Evolutionary conservation across 371 early-diverging fungal genomes (phyloP), one percentile per base, ranked within the genome.

Genomic region (Mortierella sp.): DNA sequence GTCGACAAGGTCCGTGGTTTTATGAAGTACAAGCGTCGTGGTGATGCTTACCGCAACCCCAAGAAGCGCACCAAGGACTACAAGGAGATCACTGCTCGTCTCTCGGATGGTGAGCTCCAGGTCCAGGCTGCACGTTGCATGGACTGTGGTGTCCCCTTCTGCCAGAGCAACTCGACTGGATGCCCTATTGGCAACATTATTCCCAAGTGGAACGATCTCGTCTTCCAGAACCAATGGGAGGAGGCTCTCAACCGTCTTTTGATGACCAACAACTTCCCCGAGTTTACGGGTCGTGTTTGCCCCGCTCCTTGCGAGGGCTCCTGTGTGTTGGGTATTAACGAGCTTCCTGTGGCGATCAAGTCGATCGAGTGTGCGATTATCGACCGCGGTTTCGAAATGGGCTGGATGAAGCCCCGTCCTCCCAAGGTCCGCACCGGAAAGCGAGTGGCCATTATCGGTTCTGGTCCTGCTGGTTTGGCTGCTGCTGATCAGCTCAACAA

Each of bases 181-280:
- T 98, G 98, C 81, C 98, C 98, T 23, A 96, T 98, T 57, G 94
- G 95, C 63, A 98, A 98, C 86, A 92, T 97, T 66, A 98, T 98
- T 69, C 99, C 99, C 72, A 96, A 96, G 87, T 98, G 98, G 97
- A 98, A 98, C 80, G 97, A 98, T 51, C 87, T 98, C 15, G 94
- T 98, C 37, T 97, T 90, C 88, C 90, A 93, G 82, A 89, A 96
- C 80, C 93, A 97, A 80, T 98, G 98, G 98, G 88, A 90, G 79
- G 95, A 94, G 18, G 99, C 99, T 7, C 88, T 96, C 44, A 93
- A 95, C 73, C 93, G 98, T 55, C 87, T 98, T 45, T 82, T 95
- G 80, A 91, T 96, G 89, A 98, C 99, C 70, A 97, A 97, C 90
- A 98, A 98, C 88, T 98, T 98, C 89, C 99, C 99, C 52, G 95